Evolutionary conservation across 2,329 filamentous ascomycete genomes (phyloP).

Genomic region (Piedraia hortae): DNA sequence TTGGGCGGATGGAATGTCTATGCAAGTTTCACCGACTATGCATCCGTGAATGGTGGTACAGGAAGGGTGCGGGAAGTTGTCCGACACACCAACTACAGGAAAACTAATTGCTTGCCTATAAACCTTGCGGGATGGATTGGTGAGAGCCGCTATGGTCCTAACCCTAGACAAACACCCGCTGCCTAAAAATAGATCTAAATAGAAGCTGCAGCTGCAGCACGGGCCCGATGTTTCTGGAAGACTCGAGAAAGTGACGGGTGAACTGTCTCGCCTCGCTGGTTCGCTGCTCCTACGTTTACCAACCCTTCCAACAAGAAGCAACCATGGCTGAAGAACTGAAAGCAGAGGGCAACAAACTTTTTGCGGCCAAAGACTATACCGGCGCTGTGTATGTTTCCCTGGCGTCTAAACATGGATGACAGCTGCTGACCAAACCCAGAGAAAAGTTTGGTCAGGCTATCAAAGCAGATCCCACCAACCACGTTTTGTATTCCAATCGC

Average conservation of each 20-base stretch:
- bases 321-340: constrained; percentile 59
- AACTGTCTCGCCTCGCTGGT: too few species aligned
- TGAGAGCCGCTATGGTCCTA: too few species aligned
- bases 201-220: too few species aligned
- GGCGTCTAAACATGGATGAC: background rate
- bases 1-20: constrained; percentile 32
- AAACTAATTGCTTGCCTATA: constrained; percentile 4
- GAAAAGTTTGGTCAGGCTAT: constrained; percentile 90
- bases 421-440: constrained; percentile 20
- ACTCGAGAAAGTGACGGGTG: too few species aligned
- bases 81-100: constrained; percentile 28
- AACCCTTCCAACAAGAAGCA: too few species aligned
- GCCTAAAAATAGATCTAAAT: too few species aligned
- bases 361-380: constrained; percentile 87
- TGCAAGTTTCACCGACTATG: constrained; percentile 36
- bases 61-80: constrained; percentile 26
- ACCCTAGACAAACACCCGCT: too few species aligned
- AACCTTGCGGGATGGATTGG: background rate
- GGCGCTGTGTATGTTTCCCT: constrained; percentile 55
- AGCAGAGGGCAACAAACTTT: constrained; percentile 87
- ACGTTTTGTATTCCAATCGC: constrained; percentile 94
- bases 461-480: constrained; percentile 60
- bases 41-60: constrained; percentile 32
- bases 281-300: too few species aligned
- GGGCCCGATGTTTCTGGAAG: too few species aligned